These are phyloP conservation scores for Pythium guiyangense DNA, from an alignment of 352 stramenopile species.

Conservation along the genomic window DNA sequence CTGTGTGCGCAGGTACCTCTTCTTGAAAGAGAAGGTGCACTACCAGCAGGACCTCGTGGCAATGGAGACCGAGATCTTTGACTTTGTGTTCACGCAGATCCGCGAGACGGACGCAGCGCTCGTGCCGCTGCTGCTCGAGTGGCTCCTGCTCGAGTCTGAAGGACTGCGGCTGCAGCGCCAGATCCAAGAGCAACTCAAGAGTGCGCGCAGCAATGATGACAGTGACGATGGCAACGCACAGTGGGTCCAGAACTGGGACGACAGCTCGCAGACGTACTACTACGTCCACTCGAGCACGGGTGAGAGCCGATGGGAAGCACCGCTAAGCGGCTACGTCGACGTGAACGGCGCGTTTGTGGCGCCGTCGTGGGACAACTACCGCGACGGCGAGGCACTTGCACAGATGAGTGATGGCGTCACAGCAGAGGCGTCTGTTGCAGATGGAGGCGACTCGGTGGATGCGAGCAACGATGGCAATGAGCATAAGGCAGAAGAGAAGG, in stretches of 20 bases:
- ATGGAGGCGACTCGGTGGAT: too few relatives aligned
- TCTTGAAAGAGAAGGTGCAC: slow-evolving; percentile 80
- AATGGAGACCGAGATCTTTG: slow-evolving; percentile 58
- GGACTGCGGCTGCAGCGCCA: slow-evolving; percentile 51
- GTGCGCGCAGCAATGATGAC: slow-evolving; percentile 25
- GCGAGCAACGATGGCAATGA: neutral
- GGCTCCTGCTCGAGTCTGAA: slow-evolving; percentile 71
- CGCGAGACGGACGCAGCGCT: slow-evolving; percentile 46
- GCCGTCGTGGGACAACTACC: slow-evolving; percentile 14
- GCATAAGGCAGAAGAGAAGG: neutral
- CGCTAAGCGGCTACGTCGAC: slow-evolving; percentile 53
- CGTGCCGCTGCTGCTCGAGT: slow-evolving; percentile 67
- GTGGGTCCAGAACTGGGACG: slow-evolving; percentile 70
- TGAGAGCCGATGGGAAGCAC: slow-evolving; percentile 62
- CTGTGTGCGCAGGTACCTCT: slow-evolving; percentile 47
- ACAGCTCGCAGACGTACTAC: slow-evolving; percentile 49
- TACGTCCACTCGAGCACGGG: slow-evolving; percentile 55
- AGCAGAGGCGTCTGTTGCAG: too few relatives aligned
- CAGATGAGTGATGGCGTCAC: too few relatives aligned
- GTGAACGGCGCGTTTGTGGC: slow-evolving; percentile 50
- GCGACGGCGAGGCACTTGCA: neutral
- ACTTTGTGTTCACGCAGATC: slow-evolving; percentile 62
- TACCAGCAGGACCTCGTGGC: slow-evolving; percentile 62
- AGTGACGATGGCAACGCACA: slow-evolving; percentile 13
- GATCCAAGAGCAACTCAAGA: slow-evolving; percentile 57